These are phyloP conservation scores for Pachyrhizus erosus DNA, from an alignment of 306 rosid species.

Conservation along the genomic window DNA sequence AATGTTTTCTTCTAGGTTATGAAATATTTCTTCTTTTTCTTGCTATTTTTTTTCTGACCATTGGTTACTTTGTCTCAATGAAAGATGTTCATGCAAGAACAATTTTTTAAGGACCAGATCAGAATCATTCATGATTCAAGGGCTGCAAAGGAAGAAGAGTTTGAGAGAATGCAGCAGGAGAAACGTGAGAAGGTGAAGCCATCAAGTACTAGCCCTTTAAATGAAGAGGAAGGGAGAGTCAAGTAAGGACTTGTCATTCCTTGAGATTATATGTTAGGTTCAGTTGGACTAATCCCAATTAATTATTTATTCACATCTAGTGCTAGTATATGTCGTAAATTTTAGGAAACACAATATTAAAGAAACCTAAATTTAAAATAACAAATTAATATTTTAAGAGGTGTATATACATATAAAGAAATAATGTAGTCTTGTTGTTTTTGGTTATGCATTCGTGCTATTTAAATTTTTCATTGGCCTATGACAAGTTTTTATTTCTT, in stretches of 20 bases:
- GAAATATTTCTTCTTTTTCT: not conserved
- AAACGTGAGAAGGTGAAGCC: slow-evolving; percentile 69
- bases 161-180: slow-evolving; percentile 74
- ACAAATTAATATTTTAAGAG: not conserved
- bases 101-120: slow-evolving; percentile 66
- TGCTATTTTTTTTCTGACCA: not conserved
- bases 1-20: not conserved
- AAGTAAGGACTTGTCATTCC: slow-evolving; percentile 46
- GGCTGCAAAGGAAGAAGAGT: slow-evolving; percentile 65
- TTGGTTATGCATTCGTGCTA: not conserved
- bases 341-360: not conserved
- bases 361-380: not conserved
- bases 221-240: slow-evolving; percentile 50
- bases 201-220: slow-evolving; percentile 44
- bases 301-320: not conserved
- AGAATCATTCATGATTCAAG: slow-evolving; percentile 54
- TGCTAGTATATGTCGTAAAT: too few relatives aligned
- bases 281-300: not conserved
- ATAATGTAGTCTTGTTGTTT: slow-evolving; percentile 9
- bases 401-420: not conserved
- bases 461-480: not conserved
- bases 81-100: slow-evolving; percentile 72
- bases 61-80: not conserved
- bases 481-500: slow-evolving; percentile 14
- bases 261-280: not conserved